Percentiles rank a stretch among this genome's conserved stretches.
phyloP scores from a whole-genome alignment of 202 grass and related monocot species.

The Carex sylvatica region DNA sequence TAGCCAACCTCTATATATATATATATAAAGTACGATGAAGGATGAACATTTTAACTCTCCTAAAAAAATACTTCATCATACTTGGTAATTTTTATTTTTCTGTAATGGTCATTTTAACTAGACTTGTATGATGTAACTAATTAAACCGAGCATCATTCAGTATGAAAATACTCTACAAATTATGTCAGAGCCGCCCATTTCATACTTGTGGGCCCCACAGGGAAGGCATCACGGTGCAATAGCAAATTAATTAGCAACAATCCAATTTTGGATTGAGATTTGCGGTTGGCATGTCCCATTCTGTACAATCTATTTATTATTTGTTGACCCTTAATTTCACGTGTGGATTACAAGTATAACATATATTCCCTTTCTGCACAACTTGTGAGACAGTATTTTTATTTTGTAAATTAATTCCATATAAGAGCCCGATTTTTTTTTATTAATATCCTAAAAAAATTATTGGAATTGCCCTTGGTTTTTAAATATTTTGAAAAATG shows the following conservation, averaged over 20 bases:
- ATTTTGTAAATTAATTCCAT: too few relatives aligned
- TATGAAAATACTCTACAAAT: not conserved
- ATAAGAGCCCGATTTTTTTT: too few relatives aligned
- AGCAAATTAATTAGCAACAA: not conserved
- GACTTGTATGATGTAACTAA: not conserved
- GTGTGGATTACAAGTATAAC: not conserved
- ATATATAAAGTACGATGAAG: too few relatives aligned
- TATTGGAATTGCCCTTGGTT: too few relatives aligned
- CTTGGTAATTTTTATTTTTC: too few relatives aligned
- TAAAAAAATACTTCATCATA: too few relatives aligned
- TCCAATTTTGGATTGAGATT: not conserved
- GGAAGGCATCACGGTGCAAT: not conserved
- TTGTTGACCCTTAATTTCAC: not conserved
- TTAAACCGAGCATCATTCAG: not conserved
- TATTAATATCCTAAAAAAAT: too few relatives aligned
- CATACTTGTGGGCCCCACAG: not conserved
- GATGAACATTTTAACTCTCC: too few relatives aligned
- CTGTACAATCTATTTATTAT: not conserved
- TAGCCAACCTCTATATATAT: too few relatives aligned
- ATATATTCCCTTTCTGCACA: not conserved
- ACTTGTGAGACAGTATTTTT: too few relatives aligned
- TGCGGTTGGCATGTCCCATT: slow-evolving; percentile 3
- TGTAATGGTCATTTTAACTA: too few relatives aligned
- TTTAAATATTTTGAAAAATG: too few relatives aligned
- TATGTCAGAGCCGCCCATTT: not conserved